Conservation (phyloP, 1,139 yeast species). For the Scheffersomyces quercinus region DNA sequence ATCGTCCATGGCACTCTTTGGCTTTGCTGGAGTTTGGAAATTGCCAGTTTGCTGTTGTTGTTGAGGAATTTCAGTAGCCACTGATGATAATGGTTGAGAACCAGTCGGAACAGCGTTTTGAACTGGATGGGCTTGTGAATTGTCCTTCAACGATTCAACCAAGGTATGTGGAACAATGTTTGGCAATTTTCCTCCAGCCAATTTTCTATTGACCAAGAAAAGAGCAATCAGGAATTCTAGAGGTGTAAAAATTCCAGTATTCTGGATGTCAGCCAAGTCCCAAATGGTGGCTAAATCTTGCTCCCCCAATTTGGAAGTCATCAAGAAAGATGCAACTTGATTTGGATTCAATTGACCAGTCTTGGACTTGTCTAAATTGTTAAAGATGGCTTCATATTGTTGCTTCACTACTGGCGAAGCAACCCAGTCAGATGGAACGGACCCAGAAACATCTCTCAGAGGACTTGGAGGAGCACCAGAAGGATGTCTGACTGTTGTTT, state of each 20-base stretch:
- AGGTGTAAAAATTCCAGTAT: slow-evolving; percentile 78
- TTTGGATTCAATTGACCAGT: slow-evolving; percentile 68
- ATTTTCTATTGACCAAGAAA: slow-evolving; percentile 83
- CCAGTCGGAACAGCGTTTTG: slow-evolving; percentile 9
- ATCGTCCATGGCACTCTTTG: slow-evolving; percentile 66
- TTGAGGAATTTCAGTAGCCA: slow-evolving; percentile 6
- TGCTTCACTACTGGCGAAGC: slow-evolving; percentile 68
- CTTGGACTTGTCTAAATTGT: slow-evolving; percentile 66
- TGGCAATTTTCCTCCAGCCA: slow-evolving; percentile 78
- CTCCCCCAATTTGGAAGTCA: slow-evolving; percentile 84
- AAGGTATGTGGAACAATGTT: slow-evolving; percentile 60
- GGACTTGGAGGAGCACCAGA: slow-evolving; percentile 11
- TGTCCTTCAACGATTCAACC: slow-evolving; percentile 32
- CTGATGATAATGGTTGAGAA: slow-evolving; percentile 11
- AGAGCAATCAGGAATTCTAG: slow-evolving; percentile 91
- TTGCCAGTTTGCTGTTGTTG: slow-evolving; percentile 10
- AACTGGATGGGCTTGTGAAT: slow-evolving; percentile 19
- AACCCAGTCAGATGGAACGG: slow-evolving; percentile 55
- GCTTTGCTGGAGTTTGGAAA: slow-evolving; percentile 20
- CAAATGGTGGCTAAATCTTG: slow-evolving; percentile 86
- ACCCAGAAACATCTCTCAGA: slow-evolving; percentile 12
- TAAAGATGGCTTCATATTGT: slow-evolving; percentile 79
- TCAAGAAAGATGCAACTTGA: slow-evolving; percentile 85
- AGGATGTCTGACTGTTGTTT: slow-evolving; percentile 39
- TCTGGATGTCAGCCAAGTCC: slow-evolving; percentile 92